Evolutionary conservation across 768 basidiomycete genomes (phyloP), one percentile per base, ranked within the genome.

Genomic region (Ramaria sp.): DNA sequence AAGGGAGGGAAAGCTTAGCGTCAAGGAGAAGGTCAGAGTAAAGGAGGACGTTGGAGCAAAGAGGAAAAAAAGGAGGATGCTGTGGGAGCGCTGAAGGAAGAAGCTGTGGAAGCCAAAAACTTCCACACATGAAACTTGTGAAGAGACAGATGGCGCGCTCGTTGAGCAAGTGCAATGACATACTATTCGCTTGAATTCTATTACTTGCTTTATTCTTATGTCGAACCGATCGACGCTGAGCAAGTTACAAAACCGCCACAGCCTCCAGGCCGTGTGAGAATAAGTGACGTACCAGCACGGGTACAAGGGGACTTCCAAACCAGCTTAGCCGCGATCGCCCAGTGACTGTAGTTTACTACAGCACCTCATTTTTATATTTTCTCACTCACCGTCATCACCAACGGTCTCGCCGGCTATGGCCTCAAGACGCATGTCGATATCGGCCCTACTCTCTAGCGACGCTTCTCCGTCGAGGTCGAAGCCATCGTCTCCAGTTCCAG

Each of bases 391-490:
- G 8, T n/a, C 6, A 41, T n/a, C 36, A 45, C 24, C 43, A 32
- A 10, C 49, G 15, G 18, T 16, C 58, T 27, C 56, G 32, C 10
- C n/a, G 9, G 36, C 43, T 3, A 49, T 57, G 41, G 20, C 41
- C 25, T 42, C 59, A 10, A 59, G 42, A 44, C 50, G 44, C 12
- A 53, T 43, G 50, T n/a, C 52, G 10, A 53, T 44, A 6, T 51
- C 45, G 5, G 53, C 41, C 16, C 30, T 47, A 18, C 32, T 48
- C 37, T 58, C 55, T 15, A 50, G 32, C 48, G 28, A 32, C 28
- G 16, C 48, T 9, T 3, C 5, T 7, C n/a, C 47, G 10, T 48
- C 47, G 30, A 32, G 30, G 22, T 24, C 22, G 7, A 16, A 48
- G 28, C 47, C 6, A 9, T 27, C 47, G 5, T 25, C 47, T 6